Percentiles rank a stretch among this genome's conserved stretches.
Conservation (phyloP, 495 filamentous ascomycete species). For the Jackrogersella multiformis region DNA sequence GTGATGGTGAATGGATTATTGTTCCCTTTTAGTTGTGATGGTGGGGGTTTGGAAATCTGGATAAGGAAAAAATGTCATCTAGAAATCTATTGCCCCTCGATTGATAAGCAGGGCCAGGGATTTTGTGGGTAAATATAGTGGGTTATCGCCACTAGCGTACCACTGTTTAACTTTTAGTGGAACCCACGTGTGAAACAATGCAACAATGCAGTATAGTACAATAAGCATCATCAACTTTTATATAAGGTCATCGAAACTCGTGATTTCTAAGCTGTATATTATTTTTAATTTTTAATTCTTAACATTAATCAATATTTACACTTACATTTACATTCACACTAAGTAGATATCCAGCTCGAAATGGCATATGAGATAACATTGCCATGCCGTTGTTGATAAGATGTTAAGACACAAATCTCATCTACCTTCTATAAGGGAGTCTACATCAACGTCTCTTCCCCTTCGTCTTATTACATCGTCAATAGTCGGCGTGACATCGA, state of each 20-base stretch:
- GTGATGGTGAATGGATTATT: slow-evolving; percentile 3
- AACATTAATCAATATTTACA: background rate
- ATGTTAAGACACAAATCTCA: no score
- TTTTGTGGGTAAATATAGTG: no score
- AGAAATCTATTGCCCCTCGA: slow-evolving; percentile 38
- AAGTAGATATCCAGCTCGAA: no score
- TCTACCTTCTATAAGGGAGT: slow-evolving; percentile 11
- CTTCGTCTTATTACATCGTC: background rate
- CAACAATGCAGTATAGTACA: background rate
- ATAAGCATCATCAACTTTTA: background rate
- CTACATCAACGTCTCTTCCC: slow-evolving; percentile 15
- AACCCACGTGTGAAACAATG: background rate
- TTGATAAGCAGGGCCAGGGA: slow-evolving; percentile 34
- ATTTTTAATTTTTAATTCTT: background rate
- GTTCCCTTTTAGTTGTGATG: slow-evolving; percentile 16
- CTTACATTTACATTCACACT: no score
- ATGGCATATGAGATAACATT: no score
- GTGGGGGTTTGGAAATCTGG: slow-evolving; percentile 28
- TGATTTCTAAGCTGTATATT: background rate
- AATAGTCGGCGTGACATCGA: slow-evolving; percentile 11
- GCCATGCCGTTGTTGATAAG: no score
- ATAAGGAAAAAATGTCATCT: slow-evolving; percentile 20
- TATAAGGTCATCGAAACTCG: background rate
- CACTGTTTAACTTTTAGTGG: background rate
- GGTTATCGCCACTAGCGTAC: slow-evolving; percentile 27